Base-by-base conservation (phyloP, 208 protist genomes). In the Crithidia acanthocephali region DNA sequence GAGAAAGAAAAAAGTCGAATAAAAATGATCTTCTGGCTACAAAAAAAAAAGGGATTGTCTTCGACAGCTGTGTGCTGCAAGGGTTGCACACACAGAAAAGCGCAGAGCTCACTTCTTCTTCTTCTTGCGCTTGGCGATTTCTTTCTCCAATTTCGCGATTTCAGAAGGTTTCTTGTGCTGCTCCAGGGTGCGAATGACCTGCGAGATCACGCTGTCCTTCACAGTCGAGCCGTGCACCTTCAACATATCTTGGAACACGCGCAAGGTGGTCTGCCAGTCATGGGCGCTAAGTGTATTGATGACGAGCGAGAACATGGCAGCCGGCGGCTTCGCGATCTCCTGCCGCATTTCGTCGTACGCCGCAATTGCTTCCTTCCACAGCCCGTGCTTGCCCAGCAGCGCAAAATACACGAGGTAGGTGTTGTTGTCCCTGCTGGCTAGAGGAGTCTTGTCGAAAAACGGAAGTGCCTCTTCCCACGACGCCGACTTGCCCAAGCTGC, bases 351-450 rank as follows among this genome's bases (percentile, higher is more conserved):
- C 74, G 28, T 88, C 77, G 72, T 85, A 93, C 18, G 82, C 83
- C 15, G 68, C 74, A 1, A 71, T 30, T 22, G 87, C 81, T 57
- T 93, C 75, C 70, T 87, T 68, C 86, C 90, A 95, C 50, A 83
- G 61, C 42, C 75, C 75, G 10, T 84, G 64, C 72, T 88, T 93
- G 11, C 86, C 89, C 18, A 95, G 70, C 22, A 97, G 59, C 1
- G 92, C 89, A 48, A 97, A 74, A 63, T 86, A 78, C 8, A 97
- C 57, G 25, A 92, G 76, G 53, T 93, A 95, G 1, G 90, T 95
- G 65, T 90, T 94, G 45, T 44, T 77, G 66, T 97, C 92, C 48
- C 83, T 72, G 25, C 75, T 55, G 0, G 76, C 63, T 5, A 69
- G 18, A 11, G 72, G 68, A 6, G 74, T 81, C 20, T 67, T 35